These are phyloP conservation scores for Fusarium denticulatum DNA, from an alignment of 2,329 filamentous ascomycete species.

Conservation along the genomic window DNA sequence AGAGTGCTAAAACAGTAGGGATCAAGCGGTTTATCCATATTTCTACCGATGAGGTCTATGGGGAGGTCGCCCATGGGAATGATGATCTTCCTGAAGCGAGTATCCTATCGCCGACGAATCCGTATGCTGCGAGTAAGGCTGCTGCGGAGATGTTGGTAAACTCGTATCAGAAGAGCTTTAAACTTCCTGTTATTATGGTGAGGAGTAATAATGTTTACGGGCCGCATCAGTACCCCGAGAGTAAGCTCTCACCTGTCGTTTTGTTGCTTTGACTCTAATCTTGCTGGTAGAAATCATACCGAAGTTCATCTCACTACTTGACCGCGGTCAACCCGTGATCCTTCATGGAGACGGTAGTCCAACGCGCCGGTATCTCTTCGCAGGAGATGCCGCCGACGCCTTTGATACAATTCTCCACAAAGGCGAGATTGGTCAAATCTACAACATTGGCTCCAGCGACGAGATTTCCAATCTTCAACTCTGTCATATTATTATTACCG, in stretches of 20 bases:
- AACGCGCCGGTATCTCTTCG: conserved; percentile 80
- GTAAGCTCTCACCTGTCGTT: conserved; percentile 57
- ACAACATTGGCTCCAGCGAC: conserved; percentile 83
- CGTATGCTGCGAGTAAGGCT: conserved; percentile 83
- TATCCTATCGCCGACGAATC: conserved; percentile 81
- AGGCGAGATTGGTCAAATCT: conserved; percentile 77
- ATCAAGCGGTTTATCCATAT: conserved; percentile 82
- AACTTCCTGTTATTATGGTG: conserved; percentile 81
- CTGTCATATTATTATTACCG: conserved; percentile 50
- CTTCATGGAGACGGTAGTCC: conserved; percentile 83
- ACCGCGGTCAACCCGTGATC: conserved; percentile 73
- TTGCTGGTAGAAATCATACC: conserved; percentile 76
- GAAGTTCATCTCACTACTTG: conserved; percentile 82
- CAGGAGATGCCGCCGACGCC: conserved; percentile 81
- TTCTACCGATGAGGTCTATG: conserved; percentile 87
- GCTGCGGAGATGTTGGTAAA: conserved; percentile 86
- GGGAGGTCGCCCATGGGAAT: conserved; percentile 77
- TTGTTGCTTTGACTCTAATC: not conserved
- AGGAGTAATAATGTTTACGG: conserved; percentile 88
- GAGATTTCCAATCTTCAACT: conserved; percentile 80
- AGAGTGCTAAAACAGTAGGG: conserved; percentile 76
- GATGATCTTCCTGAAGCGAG: conserved; percentile 79
- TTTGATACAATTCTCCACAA: conserved; percentile 87
- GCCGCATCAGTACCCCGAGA: conserved; percentile 84
- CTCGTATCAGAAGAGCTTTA: conserved; percentile 84